phyloP scores from a whole-genome alignment of 768 basidiomycete species.

The Suillus weaverae region DNA sequence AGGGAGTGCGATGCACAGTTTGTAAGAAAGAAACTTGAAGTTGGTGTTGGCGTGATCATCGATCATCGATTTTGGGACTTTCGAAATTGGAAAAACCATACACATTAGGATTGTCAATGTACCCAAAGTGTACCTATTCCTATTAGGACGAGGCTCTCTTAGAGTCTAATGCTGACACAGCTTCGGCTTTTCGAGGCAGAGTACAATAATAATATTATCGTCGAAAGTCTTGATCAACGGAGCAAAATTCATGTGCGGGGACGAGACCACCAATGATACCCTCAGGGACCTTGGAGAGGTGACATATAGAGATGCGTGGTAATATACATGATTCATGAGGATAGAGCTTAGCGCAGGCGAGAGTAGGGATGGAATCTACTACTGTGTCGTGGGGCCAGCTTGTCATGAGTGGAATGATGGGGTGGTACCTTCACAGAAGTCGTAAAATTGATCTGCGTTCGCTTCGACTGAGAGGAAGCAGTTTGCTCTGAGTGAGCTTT shows the following conservation, averaged over 20 bases:
- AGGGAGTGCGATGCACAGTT: too few species aligned
- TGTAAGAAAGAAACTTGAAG: too few species aligned
- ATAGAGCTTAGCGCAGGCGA: slow-evolving; percentile 22
- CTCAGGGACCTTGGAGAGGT: background rate
- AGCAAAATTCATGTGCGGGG: background rate
- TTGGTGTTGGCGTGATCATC: too few species aligned
- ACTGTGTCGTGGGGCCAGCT: slow-evolving; percentile 18
- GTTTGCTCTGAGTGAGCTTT: slow-evolving; percentile 65
- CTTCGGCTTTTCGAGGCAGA: background rate
- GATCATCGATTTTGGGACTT: too few species aligned
- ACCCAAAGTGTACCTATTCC: too few species aligned
- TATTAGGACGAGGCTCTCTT: too few species aligned
- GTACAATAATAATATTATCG: background rate
- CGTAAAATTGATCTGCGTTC: slow-evolving; percentile 65
- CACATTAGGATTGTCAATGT: too few species aligned
- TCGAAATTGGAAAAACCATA: too few species aligned
- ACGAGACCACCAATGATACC: background rate
- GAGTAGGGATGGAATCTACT: slow-evolving; percentile 31
- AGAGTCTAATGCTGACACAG: too few species aligned
- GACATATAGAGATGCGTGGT: background rate
- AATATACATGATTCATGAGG: background rate
- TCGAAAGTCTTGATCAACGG: background rate
- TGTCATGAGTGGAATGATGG: slow-evolving; percentile 18
- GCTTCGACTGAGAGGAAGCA: slow-evolving; percentile 51
- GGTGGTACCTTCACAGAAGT: slow-evolving; percentile 25